phyloP scores from a whole-genome alignment of 1,139 yeast species.

The Arxiozyma heterogenica region DNA sequence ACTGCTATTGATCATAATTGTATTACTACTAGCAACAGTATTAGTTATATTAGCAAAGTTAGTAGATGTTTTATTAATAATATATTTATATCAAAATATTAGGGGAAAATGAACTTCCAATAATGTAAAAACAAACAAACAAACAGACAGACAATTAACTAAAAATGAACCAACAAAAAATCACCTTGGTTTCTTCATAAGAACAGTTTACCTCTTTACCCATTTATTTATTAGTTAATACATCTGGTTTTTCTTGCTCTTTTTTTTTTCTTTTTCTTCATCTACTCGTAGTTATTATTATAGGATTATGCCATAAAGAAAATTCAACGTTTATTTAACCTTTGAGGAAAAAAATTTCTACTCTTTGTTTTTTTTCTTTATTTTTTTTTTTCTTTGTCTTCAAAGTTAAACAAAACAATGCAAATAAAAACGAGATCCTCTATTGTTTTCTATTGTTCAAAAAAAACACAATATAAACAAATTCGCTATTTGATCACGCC shows the following conservation, averaged over 20 bases:
- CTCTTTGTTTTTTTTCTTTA: background rate
- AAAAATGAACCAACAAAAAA: background rate
- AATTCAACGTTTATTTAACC: background rate
- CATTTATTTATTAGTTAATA: background rate
- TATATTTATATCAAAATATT: too few relatives aligned
- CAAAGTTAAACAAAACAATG: background rate
- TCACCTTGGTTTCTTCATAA: background rate
- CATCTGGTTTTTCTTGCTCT: too few relatives aligned
- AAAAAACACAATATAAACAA: background rate
- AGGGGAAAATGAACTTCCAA: background rate
- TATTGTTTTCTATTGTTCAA: constrained; percentile 2
- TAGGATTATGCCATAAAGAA: background rate
- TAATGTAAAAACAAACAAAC: background rate
- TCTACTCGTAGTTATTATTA: background rate
- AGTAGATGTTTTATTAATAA: background rate
- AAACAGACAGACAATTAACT: background rate
- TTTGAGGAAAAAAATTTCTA: background rate
- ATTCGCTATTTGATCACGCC: background rate
- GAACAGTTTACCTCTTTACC: background rate
- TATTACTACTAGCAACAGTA: background rate
- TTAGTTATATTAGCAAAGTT: background rate
- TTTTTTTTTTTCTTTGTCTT: background rate
- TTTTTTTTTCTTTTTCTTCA: background rate
- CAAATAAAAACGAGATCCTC: background rate
- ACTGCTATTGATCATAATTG: background rate